Percentiles rank a stretch among this genome's conserved stretches.
Evolutionary conservation across 306 rosid genomes (phyloP).

Genomic region (Rubus idaeus): DNA sequence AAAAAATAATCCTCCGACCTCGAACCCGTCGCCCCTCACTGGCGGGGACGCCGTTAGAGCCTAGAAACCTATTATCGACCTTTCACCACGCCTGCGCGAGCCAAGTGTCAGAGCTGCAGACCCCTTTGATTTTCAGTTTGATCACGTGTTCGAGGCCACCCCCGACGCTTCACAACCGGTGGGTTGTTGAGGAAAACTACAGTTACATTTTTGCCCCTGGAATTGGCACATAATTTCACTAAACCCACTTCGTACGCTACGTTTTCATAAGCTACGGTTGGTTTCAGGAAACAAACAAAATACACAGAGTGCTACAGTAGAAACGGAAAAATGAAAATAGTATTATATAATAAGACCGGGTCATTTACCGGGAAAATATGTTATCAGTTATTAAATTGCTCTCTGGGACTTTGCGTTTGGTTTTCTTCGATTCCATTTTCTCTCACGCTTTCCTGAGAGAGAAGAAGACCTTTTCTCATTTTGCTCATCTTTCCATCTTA

Average conservation of each 20-base stretch:
- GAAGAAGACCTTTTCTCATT: constrained; percentile 8
- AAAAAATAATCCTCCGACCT: background rate
- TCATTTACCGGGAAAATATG: constrained; percentile 32
- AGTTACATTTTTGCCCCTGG: constrained; percentile 12
- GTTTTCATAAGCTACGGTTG: background rate
- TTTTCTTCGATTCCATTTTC: background rate
- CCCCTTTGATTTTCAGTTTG: constrained; percentile 13
- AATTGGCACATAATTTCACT: background rate
- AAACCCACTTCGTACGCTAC: background rate
- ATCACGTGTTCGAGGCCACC: constrained; percentile 23
- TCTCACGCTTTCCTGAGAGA: background rate
- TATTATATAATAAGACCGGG: constrained; percentile 8
- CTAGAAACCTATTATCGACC: constrained; percentile 10
- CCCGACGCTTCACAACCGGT: constrained; percentile 18
- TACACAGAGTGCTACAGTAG: no score
- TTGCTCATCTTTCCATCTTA: constrained; percentile 5
- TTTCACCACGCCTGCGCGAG: background rate
- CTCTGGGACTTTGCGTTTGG: background rate
- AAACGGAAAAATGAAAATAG: background rate
- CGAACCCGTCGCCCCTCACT: constrained; percentile 15
- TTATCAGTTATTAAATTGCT: constrained; percentile 20
- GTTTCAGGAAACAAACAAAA: background rate
- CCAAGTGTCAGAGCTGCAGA: constrained; percentile 1
- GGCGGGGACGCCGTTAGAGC: background rate
- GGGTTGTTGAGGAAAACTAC: background rate